Evolutionary conservation across 139 green algal species (phyloP), one percentile per base, ranked within the genome.

Genomic region (Chlorella sp.): DNA sequence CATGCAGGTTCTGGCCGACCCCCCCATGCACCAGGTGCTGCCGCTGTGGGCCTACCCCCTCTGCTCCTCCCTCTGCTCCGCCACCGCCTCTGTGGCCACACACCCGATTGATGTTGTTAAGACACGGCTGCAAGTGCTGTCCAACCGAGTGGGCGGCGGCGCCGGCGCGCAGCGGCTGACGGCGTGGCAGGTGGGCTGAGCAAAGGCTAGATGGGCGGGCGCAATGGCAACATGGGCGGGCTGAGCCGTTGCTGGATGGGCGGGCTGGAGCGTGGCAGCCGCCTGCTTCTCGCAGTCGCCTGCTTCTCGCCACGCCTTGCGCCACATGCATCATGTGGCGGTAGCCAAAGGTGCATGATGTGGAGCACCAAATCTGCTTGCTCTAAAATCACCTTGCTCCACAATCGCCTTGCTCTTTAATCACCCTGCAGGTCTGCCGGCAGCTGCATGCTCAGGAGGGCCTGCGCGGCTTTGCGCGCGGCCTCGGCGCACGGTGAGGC

Each of bases 91-190:
- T 2, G 26, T 94, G 2, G 74, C 89, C 20, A 97, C 94, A 2
- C 93, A 96, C 74, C 94, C 94, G 0, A 87, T 90, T 32, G 94
- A 97, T 81, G 94, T 97, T 19, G 91, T 96, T 32, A 97, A 97
- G 87, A 97, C 94, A 28, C 88, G 94, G 46, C 87, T 96, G 67
- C 94, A 97, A 90, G 94, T 96, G 74, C 24, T 87, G 80, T 82
- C 34, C 41, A 64, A 54, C 67, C 19, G 74, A 0, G 54, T 24
- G 40, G 58, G 70, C 14, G 58, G 64, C 68, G 38, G 69, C 40
- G 22, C 40, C 22, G 26, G 69, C 22, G 26, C 40, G 76, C 36
- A 20, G 76, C 76, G 56, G 38, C 38, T 82, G 26, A 82, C 76
- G 26, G 76, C 76, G 8, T 82, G 76, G 76, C 76, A 82, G 76